Percentiles rank a stretch among this genome's conserved stretches.
Conservation (phyloP, 177 flowering plant genomes). For the Vitis hybrid region DNA sequence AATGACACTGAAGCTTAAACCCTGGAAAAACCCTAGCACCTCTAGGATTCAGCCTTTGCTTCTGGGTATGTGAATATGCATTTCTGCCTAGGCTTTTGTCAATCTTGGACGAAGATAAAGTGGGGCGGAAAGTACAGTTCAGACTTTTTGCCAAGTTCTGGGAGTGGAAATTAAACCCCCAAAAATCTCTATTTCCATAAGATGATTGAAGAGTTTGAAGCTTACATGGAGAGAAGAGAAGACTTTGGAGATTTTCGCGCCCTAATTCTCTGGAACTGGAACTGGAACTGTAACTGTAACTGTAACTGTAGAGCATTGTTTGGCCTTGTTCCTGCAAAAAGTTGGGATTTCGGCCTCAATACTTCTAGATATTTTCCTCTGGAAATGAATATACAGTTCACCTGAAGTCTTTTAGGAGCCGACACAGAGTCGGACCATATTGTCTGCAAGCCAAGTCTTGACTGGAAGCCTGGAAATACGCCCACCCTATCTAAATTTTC, state of each 20-base stretch:
- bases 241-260: constrained; percentile 14
- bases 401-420: no score
- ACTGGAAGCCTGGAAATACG: no score
- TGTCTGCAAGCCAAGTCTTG: no score
- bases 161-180: constrained; percentile 11
- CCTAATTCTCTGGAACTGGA: constrained; percentile 23
- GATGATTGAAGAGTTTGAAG: constrained; percentile 12
- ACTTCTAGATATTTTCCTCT: no score
- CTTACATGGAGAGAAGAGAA: constrained; percentile 17
- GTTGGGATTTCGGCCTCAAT: no score
- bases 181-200: constrained; percentile 16
- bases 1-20: constrained; percentile 36
- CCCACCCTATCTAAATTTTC: no score
- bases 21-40: constrained; percentile 22
- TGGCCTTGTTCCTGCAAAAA: no score
- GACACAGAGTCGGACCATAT: no score
- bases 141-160: background rate
- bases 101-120: background rate
- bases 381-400: no score
- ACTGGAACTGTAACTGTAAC: constrained; percentile 12
- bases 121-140: constrained; percentile 2
- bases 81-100: background rate
- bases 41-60: constrained; percentile 4
- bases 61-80: constrained; percentile 8
- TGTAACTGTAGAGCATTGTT: constrained; percentile 16